Evolutionary conservation across 108 stramenopile genomes (phyloP).

Genomic region (Cyclotella atomus): DNA sequence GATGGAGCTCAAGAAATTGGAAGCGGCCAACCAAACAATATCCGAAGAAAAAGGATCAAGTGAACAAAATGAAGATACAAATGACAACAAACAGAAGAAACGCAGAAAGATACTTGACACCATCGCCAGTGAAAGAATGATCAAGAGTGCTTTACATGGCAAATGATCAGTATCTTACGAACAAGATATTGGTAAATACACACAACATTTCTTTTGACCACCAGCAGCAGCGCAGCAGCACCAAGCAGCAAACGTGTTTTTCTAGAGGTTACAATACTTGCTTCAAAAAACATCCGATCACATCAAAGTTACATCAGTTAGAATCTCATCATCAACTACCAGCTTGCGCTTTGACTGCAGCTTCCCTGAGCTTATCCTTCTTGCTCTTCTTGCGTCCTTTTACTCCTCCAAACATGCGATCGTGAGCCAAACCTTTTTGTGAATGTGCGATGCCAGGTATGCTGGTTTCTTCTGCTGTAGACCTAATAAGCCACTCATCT

Average conservation of each 20-base stretch:
- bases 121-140: constrained; percentile 9
- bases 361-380: constrained; percentile 77
- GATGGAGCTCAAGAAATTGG: constrained; percentile 48
- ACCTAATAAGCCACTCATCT: constrained; percentile 54
- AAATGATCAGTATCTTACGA: too few relatives aligned
- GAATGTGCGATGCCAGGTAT: constrained; percentile 65
- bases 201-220: too few relatives aligned
- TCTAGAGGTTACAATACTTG: too few relatives aligned
- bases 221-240: too few relatives aligned
- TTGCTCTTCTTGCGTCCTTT: constrained; percentile 80
- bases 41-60: neutral
- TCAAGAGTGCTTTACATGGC: neutral
- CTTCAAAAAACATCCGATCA: too few relatives aligned
- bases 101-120: constrained; percentile 24
- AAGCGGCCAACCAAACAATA: constrained; percentile 5
- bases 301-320: too few relatives aligned
- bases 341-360: constrained; percentile 32
- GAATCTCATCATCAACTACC: neutral
- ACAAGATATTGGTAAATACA: neutral
- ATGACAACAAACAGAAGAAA: constrained; percentile 8
- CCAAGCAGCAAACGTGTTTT: too few relatives aligned
- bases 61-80: neutral
- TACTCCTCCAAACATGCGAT: constrained; percentile 80
- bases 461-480: constrained; percentile 34
- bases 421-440: constrained; percentile 66